phyloP scores from a whole-genome alignment of 495 filamentous ascomycete species.

The Penicillium canariense region DNA sequence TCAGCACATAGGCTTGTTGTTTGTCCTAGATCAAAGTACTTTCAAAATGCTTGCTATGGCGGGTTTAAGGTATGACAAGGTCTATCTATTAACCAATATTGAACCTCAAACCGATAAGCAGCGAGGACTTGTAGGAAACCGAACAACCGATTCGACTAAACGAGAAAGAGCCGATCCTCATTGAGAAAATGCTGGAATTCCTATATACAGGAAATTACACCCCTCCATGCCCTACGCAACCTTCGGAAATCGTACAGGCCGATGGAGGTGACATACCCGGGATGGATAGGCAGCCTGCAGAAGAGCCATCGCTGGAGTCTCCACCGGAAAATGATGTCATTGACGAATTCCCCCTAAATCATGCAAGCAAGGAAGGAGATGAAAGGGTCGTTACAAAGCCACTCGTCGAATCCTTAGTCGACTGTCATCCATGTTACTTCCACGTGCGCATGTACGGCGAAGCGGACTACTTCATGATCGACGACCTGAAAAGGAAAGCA shows the following conservation, averaged over 20 bases:
- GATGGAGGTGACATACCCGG: too few relatives aligned
- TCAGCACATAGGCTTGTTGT: background rate
- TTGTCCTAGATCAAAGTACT: background rate
- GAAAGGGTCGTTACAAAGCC: too few relatives aligned
- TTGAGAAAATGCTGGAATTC: background rate
- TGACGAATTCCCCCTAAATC: too few relatives aligned
- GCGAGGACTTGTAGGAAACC: background rate
- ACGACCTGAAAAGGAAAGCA: conserved; percentile 7
- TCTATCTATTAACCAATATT: too few relatives aligned
- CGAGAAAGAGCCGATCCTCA: background rate
- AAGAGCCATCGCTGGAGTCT: too few relatives aligned
- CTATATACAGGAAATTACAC: background rate
- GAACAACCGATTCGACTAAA: background rate
- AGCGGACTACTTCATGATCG: conserved; percentile 13
- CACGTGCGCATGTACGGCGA: conserved; percentile 13
- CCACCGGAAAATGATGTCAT: too few relatives aligned
- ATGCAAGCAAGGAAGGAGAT: too few relatives aligned
- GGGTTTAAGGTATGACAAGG: background rate
- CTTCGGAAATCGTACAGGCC: too few relatives aligned
- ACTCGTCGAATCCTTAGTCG: background rate
- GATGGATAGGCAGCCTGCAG: too few relatives aligned
- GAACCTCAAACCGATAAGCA: background rate
- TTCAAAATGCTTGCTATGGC: background rate
- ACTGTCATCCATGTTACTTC: conserved; percentile 13
- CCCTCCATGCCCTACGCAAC: too few relatives aligned